Evolutionary conservation across 2,329 filamentous ascomycete species (phyloP), one percentile per base, ranked within the genome.

Genomic region (Monascus ruber): DNA sequence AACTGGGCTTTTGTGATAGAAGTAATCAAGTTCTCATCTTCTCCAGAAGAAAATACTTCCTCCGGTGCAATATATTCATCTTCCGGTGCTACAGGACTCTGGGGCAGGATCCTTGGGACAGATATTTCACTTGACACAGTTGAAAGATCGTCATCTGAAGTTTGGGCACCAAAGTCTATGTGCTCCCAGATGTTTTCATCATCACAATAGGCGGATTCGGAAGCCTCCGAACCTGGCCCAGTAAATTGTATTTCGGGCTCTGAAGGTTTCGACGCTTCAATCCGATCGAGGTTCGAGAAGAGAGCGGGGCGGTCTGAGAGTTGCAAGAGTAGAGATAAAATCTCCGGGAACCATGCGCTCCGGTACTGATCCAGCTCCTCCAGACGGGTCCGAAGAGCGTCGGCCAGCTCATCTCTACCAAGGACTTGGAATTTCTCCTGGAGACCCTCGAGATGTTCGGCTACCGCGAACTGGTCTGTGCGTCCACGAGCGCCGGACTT

Each of bases 361-460:
- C 63, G 67, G 9, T 62, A 57, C 27, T 63, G 54, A 7, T 72
- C 65, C 17, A 94, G 62, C 43, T 79, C 74, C 31, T 72, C 64
- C 9, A 86, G 59, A 29, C 83, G 72, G 33, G 58, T 54, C 31
- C 69, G 65, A 29, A 87, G 64, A 5, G 78, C 79, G 55, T 88
- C 79, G 8, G 86, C 85, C 25, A 95, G 66, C 31, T 77, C 77
- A 51, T 95, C 88, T 45, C 84, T 78, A 53, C 83, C 81, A 35
- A 85, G 72, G 39, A 96, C 73, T 27, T 79, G 75, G 51, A 95
- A 91, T 50, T 89, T 87, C 64, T 96, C 91, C 48, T 88, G 81
- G 2, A 95, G 69, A 1, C 84, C 84, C 36, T 77, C 69, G 2
- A 89, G 68, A 29, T 71, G 72, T 31, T 72, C 72, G 31, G 73